Evolutionary conservation across 2,329 filamentous ascomycete species (phyloP), one percentile per base, ranked within the genome.

Genomic region (Albifimbria verrucaria): DNA sequence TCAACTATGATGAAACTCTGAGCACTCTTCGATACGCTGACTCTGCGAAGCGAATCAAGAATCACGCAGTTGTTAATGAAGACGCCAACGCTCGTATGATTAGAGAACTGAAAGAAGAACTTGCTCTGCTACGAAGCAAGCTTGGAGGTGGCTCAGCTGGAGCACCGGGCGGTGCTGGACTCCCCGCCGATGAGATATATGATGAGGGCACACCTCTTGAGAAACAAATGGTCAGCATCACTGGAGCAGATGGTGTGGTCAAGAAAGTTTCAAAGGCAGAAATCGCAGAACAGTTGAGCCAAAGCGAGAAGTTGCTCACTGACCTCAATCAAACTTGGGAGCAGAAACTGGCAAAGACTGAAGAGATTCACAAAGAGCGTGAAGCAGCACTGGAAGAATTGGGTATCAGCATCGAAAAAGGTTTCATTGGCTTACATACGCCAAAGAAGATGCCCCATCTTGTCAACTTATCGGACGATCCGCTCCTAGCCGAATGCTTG

Each of bases 301-400:
- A 97, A 69, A 96, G 91, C 59, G 94, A 99, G 73, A 99, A 99
- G 73, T 81, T 99, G 20, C 89, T 97, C 65, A 87, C 89, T 48
- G 94, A 99, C 68, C 82, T 99, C 51, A 99, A 99, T 65, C 92
- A 99, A 73, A 99, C 94, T 0, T 99, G 94, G 94, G 94, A 99
- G 74, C 85, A 99, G 74, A 97, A 97, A 72, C 76, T 99, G 56
- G 81, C 85, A 59, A 97, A 95, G 74, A 99, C 94, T 0, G 94
- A 99, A 69, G 86, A 93, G 62, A 97, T 99, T 52, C 94, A 99
- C 77, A 97, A 96, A 68, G 94, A 99, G 72, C 86, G 94, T 60
- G 94, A 99, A 72, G 86, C 92, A 47, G 94, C 94, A 10, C 77
- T 99, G 45, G 94, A 99, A 74, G 94, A 99, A 69, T 81, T 99